Conservation (phyloP, 108 stramenopile genomes). For the Fragilariopsis cylindrus region DNA sequence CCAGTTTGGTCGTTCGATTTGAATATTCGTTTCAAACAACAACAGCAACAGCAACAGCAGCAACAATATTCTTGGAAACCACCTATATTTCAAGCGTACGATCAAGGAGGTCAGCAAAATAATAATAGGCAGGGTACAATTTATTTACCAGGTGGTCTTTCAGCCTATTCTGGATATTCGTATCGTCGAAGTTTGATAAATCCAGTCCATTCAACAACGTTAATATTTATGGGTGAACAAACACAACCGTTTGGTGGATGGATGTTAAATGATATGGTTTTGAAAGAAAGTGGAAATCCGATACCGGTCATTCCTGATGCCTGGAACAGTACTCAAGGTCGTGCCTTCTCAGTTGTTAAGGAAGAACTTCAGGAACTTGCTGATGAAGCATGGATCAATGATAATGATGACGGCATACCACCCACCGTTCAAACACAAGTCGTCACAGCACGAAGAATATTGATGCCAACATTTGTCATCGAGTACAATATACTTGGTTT, state of each 20-base stretch:
- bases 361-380: constrained; percentile 64
- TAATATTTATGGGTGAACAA: constrained; percentile 72
- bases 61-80: constrained; percentile 44
- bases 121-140: constrained; percentile 40
- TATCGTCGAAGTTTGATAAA: constrained; percentile 75
- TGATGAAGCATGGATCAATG: constrained; percentile 29
- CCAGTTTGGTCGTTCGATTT: constrained; percentile 83
- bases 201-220: constrained; percentile 74
- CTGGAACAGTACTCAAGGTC: constrained; percentile 76
- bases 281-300: constrained; percentile 39
- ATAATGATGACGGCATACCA: constrained; percentile 14
- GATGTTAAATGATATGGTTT: constrained; percentile 69
- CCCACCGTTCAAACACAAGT: constrained; percentile 66
- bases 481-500: constrained; percentile 73
- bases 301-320: constrained; percentile 77
- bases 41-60: background rate
- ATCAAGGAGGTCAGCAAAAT: constrained; percentile 23
- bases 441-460: constrained; percentile 61
- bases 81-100: constrained; percentile 50
- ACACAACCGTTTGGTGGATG: constrained; percentile 70
- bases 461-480: constrained; percentile 80
- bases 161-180: constrained; percentile 73
- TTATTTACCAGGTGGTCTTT: constrained; percentile 66
- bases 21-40: constrained; percentile 61
- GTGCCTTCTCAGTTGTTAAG: constrained; percentile 55